These are phyloP conservation scores for Ramaria sp. DNA, from an alignment of 768 basidiomycete species.

Conservation along the genomic window DNA sequence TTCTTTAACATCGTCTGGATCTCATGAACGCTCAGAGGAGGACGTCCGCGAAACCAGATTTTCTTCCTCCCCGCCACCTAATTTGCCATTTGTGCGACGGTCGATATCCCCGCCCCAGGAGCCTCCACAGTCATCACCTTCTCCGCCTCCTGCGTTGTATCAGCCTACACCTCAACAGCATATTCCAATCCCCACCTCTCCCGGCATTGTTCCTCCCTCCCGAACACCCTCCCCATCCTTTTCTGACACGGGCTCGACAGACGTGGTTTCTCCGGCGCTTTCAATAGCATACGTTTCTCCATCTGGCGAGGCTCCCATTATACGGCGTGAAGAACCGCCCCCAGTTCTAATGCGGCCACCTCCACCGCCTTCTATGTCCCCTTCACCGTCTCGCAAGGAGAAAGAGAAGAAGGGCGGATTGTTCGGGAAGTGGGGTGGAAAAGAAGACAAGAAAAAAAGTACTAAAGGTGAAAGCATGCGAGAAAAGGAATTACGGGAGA, in stretches of 20 bases:
- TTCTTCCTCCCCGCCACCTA: slow-evolving; percentile 25
- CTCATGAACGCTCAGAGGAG: slow-evolving; percentile 4
- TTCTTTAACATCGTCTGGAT: slow-evolving; percentile 9
- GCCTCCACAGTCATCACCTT: neutral
- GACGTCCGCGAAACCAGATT: neutral
- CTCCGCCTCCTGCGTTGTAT: slow-evolving; percentile 1
- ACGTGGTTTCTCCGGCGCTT: slow-evolving; percentile 22
- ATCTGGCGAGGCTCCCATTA: neutral
- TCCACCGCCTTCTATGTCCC: slow-evolving; percentile 19
- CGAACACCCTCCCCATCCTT: slow-evolving; percentile 43
- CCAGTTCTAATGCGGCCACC: slow-evolving; percentile 16
- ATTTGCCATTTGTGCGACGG: slow-evolving; percentile 14
- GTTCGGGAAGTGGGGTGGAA: slow-evolving; percentile 56
- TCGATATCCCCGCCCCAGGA: slow-evolving; percentile 7
- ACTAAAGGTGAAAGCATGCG: slow-evolving; percentile 13
- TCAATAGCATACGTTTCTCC: slow-evolving; percentile 5
- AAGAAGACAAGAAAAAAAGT: slow-evolving; percentile 50
- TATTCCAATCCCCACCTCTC: slow-evolving; percentile 16
- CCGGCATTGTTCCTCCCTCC: slow-evolving; percentile 25
- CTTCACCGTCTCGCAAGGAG: slow-evolving; percentile 31
- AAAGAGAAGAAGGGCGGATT: slow-evolving; percentile 63
- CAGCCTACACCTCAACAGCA: slow-evolving; percentile 7
- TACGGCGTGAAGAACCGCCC: slow-evolving; percentile 19
- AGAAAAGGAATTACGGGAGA: slow-evolving; percentile 28
- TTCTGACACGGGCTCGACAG: slow-evolving; percentile 4